Conservation (phyloP, 257 asterid species). For the Nicotiana sylvestris region DNA sequence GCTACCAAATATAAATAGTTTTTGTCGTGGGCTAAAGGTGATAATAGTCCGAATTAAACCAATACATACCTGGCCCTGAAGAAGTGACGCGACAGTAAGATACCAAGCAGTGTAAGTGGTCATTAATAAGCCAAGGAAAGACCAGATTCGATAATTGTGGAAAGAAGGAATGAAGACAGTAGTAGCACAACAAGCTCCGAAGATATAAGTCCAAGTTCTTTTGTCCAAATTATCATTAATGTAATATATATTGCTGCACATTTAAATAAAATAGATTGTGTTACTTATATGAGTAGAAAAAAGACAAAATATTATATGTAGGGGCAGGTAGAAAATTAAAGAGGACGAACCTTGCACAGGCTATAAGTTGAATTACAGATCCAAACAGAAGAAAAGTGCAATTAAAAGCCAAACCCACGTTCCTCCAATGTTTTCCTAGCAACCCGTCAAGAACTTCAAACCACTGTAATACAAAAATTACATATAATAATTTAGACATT, state of each 20-base stretch:
- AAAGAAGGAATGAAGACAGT: constrained; percentile 92
- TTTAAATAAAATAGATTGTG: not conserved
- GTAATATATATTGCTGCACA: constrained; percentile 86
- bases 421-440: constrained; percentile 90
- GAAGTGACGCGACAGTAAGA: constrained; percentile 75
- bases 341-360: constrained; percentile 76
- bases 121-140: constrained; percentile 81
- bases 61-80: constrained; percentile 78
- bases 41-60: too few species aligned
- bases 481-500: not conserved
- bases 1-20: too few species aligned
- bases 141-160: constrained; percentile 93
- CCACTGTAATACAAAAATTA: constrained; percentile 44
- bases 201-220: constrained; percentile 92
- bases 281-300: not conserved
- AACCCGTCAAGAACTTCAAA: constrained; percentile 97
- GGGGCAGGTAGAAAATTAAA: not conserved
- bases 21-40: too few species aligned
- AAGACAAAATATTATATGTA: too few species aligned
- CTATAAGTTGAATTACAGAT: constrained; percentile 94
- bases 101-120: constrained; percentile 97
- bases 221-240: constrained; percentile 94
- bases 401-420: constrained; percentile 91
- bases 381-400: constrained; percentile 97
- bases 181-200: constrained; percentile 94